A percentile compares a stretch with the other conserved stretches of the same genome.
Evolutionary conservation across 2,329 filamentous ascomycete genomes (phyloP).

Genomic region (Colletotrichum tanaceti): DNA sequence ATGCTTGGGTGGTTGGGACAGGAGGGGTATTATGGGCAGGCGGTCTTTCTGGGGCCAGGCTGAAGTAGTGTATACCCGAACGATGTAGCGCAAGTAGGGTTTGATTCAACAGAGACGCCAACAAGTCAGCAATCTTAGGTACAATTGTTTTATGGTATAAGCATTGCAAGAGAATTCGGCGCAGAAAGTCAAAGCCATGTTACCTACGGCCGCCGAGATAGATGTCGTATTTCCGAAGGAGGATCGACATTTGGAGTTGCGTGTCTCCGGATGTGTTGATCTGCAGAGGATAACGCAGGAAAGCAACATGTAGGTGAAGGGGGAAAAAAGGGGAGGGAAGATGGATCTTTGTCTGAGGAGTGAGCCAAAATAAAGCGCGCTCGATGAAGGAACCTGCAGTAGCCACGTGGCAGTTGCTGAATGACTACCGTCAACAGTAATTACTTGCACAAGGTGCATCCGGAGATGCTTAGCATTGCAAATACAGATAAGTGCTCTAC

Average conservation of each 20-base stretch:
- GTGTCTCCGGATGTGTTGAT: constrained; percentile 5
- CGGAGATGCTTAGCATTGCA: neutral
- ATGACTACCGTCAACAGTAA: neutral
- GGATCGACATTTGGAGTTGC: constrained; percentile 1
- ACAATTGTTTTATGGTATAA: too few relatives aligned
- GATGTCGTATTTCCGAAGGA: constrained; percentile 39
- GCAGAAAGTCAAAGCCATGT: neutral
- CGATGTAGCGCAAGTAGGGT: neutral
- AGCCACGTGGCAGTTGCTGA: neutral
- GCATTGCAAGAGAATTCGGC: neutral
- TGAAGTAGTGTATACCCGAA: neutral
- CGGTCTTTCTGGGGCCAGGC: neutral
- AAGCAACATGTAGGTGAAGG: neutral
- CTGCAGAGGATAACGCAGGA: neutral
- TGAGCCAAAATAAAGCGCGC: constrained; percentile 1
- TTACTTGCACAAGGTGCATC: neutral
- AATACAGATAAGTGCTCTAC: neutral
- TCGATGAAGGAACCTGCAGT: neutral
- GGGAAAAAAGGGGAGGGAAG: neutral
- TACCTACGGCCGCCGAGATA: neutral
- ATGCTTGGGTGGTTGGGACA: neutral
- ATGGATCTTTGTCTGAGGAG: constrained; percentile 1
- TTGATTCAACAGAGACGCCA: neutral
- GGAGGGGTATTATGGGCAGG: neutral
- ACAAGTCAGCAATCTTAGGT: neutral